Base-by-base conservation (phyloP, 768 basidiomycete genomes). In the Psilocybe tampanensis region DNA sequence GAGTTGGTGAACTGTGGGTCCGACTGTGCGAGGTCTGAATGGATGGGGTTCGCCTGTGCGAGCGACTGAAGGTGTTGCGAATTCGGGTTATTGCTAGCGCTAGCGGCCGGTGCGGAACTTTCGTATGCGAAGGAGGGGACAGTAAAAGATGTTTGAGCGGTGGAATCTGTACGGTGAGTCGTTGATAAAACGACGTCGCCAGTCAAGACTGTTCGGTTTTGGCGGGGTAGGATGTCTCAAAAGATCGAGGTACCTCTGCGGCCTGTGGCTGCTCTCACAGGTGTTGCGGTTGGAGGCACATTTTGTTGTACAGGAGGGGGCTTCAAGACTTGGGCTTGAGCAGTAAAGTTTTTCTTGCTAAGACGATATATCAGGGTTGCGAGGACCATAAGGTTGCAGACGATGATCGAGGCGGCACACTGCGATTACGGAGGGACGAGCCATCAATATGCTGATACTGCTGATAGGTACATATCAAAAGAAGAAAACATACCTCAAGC, bases 371-470 rank as follows among this genome's bases (percentile, higher is more conserved):
- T 9, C 19, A 43, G 43, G 23, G 26, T 43, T 22, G 42, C 32
- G 21, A 70, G 58, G 11, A 68, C 67, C 44, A 63, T 49, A 8
- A 66, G 47, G 49, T 66, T 70, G 61, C 60, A 70, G 17, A 68
- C 65, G 2, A 66, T 22, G 0, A 70, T 58, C 1, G 61, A 55
- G 4, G 62, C 44, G 6, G 63, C 51, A 8, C 56, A 63, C 68
- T 70, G 42, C 4, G 9, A 29, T 5, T 29, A 29, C 9, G 29
- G 29, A 29, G 4, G 4, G 29, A 29, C 29, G 29, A 29, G 29
- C 29, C 5, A 9, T 29, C 29, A 29, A 29, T 9, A 29, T n/a
- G n/a, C n/a, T n/a, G n/a, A n/a, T n/a, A n/a, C n/a, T 29, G 29
- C 29, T 4, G 29, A 29, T 29, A 9, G 9, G 29, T 29, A 29